Base-by-base conservation (phyloP, 2,329 filamentous ascomycete species). In the Trichoderma guizhouense region DNA sequence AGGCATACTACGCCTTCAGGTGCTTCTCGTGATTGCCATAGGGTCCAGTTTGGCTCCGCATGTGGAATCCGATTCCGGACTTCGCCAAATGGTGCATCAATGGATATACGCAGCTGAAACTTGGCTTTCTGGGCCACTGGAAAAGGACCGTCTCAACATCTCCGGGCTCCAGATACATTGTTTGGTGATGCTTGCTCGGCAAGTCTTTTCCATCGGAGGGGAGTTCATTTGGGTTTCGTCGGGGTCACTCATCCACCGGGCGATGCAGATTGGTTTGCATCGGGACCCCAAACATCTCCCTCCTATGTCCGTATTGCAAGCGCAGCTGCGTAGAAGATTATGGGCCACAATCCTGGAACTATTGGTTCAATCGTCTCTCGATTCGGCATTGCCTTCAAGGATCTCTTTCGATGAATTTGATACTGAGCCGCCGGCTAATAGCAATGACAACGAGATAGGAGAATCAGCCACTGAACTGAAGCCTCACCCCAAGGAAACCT, bases 241-340 rank as follows among this genome's bases (percentile, higher is more conserved):
- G 0, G 88, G 88, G 1, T 78, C 81, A 0, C 73, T 89, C 8
- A 72, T 89, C 21, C 82, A 87, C 11, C 84, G 83, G 9, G 88
- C 87, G 64, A 85, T 90, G 76, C 84, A 84, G 69, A 88, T 89
- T 83, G 88, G 88, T 4, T 80, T 89, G 7, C 87, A 90, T 76
- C 83, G 86, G 2, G 88, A 90, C 70, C 88, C 88, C 0, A 82
- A 80, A 34, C 79, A 83, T 71, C 82, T 89, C 5, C 81, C 82
- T 7, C 81, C 82, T 21, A 86, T 87, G 81, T 82, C 84, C 3
- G 75, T 79, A 0, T 82, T 86, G 32, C 81, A 83, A 21, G 81
- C 83, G 1, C 88, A 90, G 77, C 83, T 90, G 77, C 83, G 88
- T 3, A 81, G 87, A 5, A 81, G 88, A 2, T 76, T 90, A 1